Percentiles rank a stretch among this genome's conserved stretches.
Conservation (phyloP, 2,329 filamentous ascomycete species). For the Nigrospora sphaerica region DNA sequence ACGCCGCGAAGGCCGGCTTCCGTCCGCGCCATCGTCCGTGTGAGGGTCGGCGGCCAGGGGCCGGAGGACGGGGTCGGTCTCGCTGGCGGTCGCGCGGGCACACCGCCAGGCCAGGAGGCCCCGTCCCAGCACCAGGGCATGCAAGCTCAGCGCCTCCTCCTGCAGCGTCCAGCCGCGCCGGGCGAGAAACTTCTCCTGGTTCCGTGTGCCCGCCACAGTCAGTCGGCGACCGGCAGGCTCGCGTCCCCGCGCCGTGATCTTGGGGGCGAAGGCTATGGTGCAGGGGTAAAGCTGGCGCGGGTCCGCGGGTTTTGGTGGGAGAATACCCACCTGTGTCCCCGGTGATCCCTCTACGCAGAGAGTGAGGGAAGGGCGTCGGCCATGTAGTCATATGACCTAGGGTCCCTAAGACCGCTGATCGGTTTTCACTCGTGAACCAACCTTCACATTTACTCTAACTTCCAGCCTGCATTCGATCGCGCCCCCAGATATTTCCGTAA, state of each 20-base stretch:
- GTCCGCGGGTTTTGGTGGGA: background rate
- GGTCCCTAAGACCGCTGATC: too few species aligned
- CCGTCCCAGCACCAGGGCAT: constrained; percentile 9
- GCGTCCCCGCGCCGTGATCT: background rate
- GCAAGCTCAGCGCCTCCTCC: constrained; percentile 13
- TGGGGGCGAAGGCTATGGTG: constrained; percentile 4
- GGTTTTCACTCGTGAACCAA: too few species aligned
- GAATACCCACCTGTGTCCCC: constrained; percentile 8
- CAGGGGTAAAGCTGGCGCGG: constrained; percentile 2
- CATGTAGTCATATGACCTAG: too few species aligned
- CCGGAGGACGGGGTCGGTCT: constrained; percentile 8
- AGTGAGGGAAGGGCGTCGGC: constrained; percentile 2
- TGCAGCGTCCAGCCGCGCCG: constrained; percentile 14
- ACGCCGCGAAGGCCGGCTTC: constrained; percentile 3
- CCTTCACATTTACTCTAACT: too few species aligned
- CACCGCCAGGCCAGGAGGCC: constrained; percentile 12
- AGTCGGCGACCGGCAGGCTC: background rate
- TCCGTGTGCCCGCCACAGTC: constrained; percentile 5
- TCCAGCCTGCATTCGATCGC: too few species aligned
- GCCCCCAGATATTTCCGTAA: too few species aligned
- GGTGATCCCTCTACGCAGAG: constrained; percentile 9
- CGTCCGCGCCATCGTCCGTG: background rate
- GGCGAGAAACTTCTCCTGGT: constrained; percentile 8
- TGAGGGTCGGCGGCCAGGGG: background rate
- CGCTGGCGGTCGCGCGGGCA: constrained; percentile 4